Base-by-base conservation (phyloP, 495 filamentous ascomycete genomes). In the Talaromyces adpressus region DNA sequence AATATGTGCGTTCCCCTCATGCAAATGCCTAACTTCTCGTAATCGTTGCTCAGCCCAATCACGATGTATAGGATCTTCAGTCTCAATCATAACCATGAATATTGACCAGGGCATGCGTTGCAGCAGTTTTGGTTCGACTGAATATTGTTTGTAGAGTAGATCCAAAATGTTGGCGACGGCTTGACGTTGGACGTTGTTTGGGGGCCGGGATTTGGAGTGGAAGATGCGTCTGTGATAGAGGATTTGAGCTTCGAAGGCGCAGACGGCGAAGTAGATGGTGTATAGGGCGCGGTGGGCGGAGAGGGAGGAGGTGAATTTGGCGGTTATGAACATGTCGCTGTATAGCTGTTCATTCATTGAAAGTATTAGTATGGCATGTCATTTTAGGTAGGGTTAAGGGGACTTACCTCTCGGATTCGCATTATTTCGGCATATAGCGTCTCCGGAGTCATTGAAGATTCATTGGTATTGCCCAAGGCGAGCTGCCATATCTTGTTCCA, bases 241-340 rank as follows among this genome's bases (percentile, higher is more conserved):
- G 2, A 75, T 66, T 52, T 80, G 72, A 2, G 74, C 73, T 54
- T 81, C 78, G 51, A 78, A 81, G 20, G 73, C 75, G 49, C 70
- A 73, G 6, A 79, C 77, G 25, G 75, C 79, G 74, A 79, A 79
- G 34, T 79, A 76, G 27, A 80, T 73, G n/a, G 80, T 83, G 62
- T 75, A 72, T 22, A 79, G 65, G 3, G 77, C 73, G 20, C 81
- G 75, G 25, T 79, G 72, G 25, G 71, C 70, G 3, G 72, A 77
- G 52, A 68, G 63, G 1, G 68, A 61, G 0, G 70, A 68, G n/a
- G 76, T 69, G 34, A 76, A 74, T 59, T 70, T 76, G n/a, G 76
- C 75, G 4, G 76, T 79, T 45, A 79, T 70, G 41, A 79, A 76
- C n/a, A 79, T 68, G 61, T 79, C 76, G 32, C 75, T 75, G 25